Percentiles rank a stretch among this genome's conserved stretches.
These are phyloP conservation scores for Cyclospora cayetanensis DNA, from an alignment of 169 alveolate species.

Conservation along the genomic window DNA sequence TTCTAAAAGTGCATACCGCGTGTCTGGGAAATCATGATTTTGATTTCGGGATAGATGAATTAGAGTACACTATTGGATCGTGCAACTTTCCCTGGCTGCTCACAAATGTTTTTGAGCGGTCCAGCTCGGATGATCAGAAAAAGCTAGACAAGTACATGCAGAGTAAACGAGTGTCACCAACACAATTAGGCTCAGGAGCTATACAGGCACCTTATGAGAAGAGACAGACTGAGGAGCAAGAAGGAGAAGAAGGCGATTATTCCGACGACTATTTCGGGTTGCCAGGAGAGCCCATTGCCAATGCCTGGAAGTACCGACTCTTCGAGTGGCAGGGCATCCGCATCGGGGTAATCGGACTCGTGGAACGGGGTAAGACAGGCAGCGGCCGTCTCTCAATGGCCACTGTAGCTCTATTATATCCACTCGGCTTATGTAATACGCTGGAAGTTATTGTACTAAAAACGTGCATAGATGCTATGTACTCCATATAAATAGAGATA, in stretches of 20 bases:
- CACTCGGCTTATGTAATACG: no score
- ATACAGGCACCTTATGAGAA: background rate
- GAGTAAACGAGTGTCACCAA: no score
- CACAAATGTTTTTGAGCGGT: slow-evolving; percentile 83
- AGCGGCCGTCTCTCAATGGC: background rate
- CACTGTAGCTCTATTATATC: background rate
- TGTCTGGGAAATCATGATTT: slow-evolving; percentile 96
- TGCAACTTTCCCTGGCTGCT: slow-evolving; percentile 87
- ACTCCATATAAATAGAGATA: no score
- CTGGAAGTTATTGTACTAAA: no score
- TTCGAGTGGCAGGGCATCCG: slow-evolving; percentile 83
- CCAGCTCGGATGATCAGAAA: slow-evolving; percentile 47
- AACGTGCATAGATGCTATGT: no score
- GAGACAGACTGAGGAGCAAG: background rate
- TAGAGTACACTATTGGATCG: slow-evolving; percentile 81
- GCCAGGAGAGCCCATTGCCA: slow-evolving; percentile 82
- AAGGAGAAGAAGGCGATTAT: background rate
- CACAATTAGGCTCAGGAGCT: background rate
- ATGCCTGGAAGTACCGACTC: slow-evolving; percentile 79
- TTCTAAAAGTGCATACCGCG: slow-evolving; percentile 86
- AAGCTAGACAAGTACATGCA: slow-evolving; percentile 20
- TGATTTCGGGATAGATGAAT: slow-evolving; percentile 88
- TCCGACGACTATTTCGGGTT: slow-evolving; percentile 61
- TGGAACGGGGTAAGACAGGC: slow-evolving; percentile 80
- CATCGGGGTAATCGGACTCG: slow-evolving; percentile 90